Base-by-base conservation (phyloP, 192 early-diverging fungal species). In the Lobosporangium transversale region DNA sequence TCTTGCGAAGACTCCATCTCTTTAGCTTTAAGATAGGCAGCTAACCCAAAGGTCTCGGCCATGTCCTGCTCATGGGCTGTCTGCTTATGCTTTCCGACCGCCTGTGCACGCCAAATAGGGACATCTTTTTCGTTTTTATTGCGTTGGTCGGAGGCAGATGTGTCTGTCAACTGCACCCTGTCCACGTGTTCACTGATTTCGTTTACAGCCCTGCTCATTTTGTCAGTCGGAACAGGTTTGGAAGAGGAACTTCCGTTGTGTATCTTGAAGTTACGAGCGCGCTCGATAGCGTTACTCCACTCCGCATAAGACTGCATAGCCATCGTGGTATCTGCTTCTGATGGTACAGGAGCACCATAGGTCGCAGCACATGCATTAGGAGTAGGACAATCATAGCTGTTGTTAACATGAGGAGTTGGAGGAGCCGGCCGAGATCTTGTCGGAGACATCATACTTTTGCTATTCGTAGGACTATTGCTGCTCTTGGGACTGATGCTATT, bases 11-110 rank as follows among this genome's bases (percentile, higher is more conserved):
- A 60, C 58, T 75, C 73, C 63, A 62, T 76, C 24, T 76, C 73
- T 23, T 66, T 59, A 29, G 73, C 63, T 48, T 76, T 66, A 15
- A 76, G 59, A 49, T 76, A 76, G 5, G 73, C 73, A 4, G 73
- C 73, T 53, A 76, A 47, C 15, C 64, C 73, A 58, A 76, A 76
- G 11, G 73, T 62, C 43, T 76, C 73, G 20, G 73, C 73, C 73
- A 76, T 57, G 48, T 76, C 53, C 26, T 76, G 73, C 27, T 76
- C 73, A 24, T 76, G 73, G 36, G 31, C 59, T 2, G 73, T 76
- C 57, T 76, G 73, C 26, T 47, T 66, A 33, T 76, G 73, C 48
- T 76, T 76, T 23, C 73, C 73, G 1, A 76, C 26, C 10, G 73
- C 73, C 59, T 76, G 73, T 20, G 63, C 59, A 14, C 35, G 64